Conservation (phyloP, 192 early-diverging fungal genomes). For the Coemansia sp. region DNA sequence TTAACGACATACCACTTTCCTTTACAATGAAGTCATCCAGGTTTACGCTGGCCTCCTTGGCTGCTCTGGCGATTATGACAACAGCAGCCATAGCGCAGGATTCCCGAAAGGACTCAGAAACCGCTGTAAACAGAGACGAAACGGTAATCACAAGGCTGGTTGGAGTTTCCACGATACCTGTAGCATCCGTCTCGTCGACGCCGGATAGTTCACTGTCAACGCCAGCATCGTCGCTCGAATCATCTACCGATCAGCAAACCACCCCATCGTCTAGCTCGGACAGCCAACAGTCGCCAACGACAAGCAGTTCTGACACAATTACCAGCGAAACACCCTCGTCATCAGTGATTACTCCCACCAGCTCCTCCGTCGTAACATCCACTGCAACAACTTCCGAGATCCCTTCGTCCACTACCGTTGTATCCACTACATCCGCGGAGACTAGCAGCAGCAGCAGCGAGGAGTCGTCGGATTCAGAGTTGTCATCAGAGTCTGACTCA, state of each 20-base stretch:
- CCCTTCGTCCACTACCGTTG: not conserved
- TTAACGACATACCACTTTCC: not conserved
- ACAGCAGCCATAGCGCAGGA: slow-evolving; percentile 5
- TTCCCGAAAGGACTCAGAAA: no score
- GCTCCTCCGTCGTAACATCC: not conserved
- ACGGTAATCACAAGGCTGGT: not conserved
- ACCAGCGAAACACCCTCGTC: not conserved
- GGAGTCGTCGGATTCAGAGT: slow-evolving; percentile 1
- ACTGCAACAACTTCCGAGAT: not conserved
- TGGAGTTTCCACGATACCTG: no score
- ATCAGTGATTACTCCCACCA: not conserved
- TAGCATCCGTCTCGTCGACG: not conserved
- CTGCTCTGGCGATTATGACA: not conserved
- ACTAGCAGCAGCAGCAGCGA: slow-evolving; percentile 9
- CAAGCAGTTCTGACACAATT: not conserved
- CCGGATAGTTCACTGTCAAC: not conserved
- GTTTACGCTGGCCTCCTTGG: not conserved
- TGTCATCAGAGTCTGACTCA: not conserved
- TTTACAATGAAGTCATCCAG: slow-evolving; percentile 12
- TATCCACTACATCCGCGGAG: slow-evolving; percentile 5
- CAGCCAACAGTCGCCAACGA: not conserved
- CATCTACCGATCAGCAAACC: no score
- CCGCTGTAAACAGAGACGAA: not conserved
- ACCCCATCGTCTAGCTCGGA: not conserved
- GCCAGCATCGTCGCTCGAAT: slow-evolving; percentile 1